Base-by-base conservation (phyloP, 75 land plant species). In the Pseudotsuga menziesii region DNA sequence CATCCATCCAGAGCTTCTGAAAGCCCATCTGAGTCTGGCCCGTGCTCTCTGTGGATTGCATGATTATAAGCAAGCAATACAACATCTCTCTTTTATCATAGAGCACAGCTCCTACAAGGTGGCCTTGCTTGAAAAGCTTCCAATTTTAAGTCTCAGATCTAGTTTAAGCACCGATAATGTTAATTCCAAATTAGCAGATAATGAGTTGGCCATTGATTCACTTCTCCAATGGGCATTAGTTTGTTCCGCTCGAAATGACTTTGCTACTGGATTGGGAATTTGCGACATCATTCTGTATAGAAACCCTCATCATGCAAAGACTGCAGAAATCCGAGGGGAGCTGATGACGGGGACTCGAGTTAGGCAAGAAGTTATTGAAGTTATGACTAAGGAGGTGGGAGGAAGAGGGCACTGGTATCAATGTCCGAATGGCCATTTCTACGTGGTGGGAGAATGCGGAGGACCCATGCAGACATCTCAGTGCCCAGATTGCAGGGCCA, bases 11-110 rank as follows among this genome's bases (percentile, higher is more conserved):
- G 80, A 25, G 41, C 32, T 32, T 5, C 57, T 66, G 16, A 70
- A 81, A 20, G 82, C 82, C 15, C 80, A 77, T 44, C 58, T 67
- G 20, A 58, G 80, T 1, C n/a, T 58, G 22, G 82, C 61, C 12
- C 7, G 35, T 13, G 52, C 80, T 4, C 58, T 48, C 11, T 81
- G 80, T 44, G 27, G 39, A 26, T 44, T 48, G 39, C 16, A 4
- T 2, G 3, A 58, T 7, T 71, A 27, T 73, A n/a, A 29, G 32
- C 48, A 36, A 4, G 62, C 82, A 6, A 66, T 71, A 22, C 25
- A n/a, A 5, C 82, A 80, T 67, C 81, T 81, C 16, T 23, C 15
- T 8, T 56, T 78, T 27, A 64, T 81, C 23, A 41, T 81, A 20
- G 20, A 78, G 22, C 56, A 66, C 41, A 81, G 81, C 35, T 62